Base-by-base conservation (phyloP, 441 rosid species). In the Jatropha podagrica region DNA sequence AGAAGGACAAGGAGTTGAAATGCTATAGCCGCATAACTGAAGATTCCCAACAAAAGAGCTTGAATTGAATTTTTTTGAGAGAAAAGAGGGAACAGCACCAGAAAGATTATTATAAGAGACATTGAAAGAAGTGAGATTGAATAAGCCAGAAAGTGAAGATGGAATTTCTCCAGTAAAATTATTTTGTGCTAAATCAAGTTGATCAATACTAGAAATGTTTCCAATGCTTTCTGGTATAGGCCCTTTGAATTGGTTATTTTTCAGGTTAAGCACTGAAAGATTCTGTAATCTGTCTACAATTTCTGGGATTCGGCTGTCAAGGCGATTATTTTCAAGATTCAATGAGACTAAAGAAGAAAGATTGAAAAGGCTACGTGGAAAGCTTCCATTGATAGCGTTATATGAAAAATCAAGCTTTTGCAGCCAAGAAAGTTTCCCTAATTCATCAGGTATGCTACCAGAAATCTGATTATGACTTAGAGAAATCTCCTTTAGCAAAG, bases 81-180 rank as follows among this genome's bases (percentile, higher is more conserved):
- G 87, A 37, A 54, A 65, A 54, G 81, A 15, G 27, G 98, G 97
- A 75, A 94, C 98, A 42, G 83, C 46, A 41, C 98, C 97, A 14
- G 93, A 90, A 32, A 92, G 91, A 81, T 88, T 84, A 85, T 92
- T 91, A 44, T 88, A 85, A 18, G 98, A 94, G 69, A 94, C 95
- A 81, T 90, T 94, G 72, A 94, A 86, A 66, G 74, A 89, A 46
- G 62, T 81, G 62, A 94, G 92, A 68, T 79, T 74, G 18, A 74
- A 74, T 13, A 94, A 81, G 78, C 80, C 84, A 60, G 85, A 68
- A 40, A 94, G 73, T 9, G 95, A 91, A 81, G 55, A 38, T 18
- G 98, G 98, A 62, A 94, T 87, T 81, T 86, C 85, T 74, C 92
- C 97, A 55, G 76, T 78, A 6, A 94, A 80, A 10, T 80, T 82